Percentiles rank a stretch among this genome's conserved stretches.
These are phyloP conservation scores for Tylopilus rubrobrunneus DNA, from an alignment of 768 basidiomycete species.

Conservation along the genomic window DNA sequence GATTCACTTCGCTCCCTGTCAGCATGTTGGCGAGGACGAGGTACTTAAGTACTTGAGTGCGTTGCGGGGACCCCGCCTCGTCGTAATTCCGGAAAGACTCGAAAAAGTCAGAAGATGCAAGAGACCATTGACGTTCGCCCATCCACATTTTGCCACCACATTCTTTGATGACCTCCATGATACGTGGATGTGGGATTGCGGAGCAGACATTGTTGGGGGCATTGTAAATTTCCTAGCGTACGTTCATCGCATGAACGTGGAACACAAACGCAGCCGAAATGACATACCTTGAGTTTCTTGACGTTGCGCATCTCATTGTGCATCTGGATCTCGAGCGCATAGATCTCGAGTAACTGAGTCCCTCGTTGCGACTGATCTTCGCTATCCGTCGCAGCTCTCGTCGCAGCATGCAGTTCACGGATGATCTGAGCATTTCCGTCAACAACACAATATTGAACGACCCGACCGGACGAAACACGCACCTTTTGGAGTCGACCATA, in stretches of 20 bases:
- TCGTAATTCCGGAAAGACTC: conserved; percentile 99
- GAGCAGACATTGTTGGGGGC: conserved; percentile 89
- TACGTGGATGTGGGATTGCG: conserved; percentile 96
- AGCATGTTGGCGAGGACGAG: conserved; percentile 97
- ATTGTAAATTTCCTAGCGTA: conserved; percentile 87
- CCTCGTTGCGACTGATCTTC: conserved; percentile 91
- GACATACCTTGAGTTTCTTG: conserved; percentile 85
- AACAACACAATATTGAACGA: not conserved
- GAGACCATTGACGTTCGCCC: conserved; percentile 99
- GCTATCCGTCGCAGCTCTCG: conserved; percentile 54
- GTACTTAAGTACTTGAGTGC: conserved; percentile 98
- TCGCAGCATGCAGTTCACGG: conserved; percentile 68
- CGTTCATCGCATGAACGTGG: conserved; percentile 1
- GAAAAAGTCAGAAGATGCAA: conserved; percentile 97
- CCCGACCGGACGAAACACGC: conserved; percentile 8
- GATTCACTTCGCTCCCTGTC: conserved; percentile 97
- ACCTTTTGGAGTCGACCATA: conserved; percentile 82
- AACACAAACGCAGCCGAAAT: not conserved
- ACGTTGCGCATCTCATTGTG: conserved; percentile 94
- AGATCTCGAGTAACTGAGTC: conserved; percentile 92
- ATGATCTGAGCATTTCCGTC: conserved; percentile 51
- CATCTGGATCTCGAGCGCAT: conserved; percentile 99
- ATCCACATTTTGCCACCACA: conserved; percentile 99
- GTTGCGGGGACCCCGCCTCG: conserved; percentile 93
- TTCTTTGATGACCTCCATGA: conserved; percentile 99